Evolutionary conservation across 192 early-diverging fungal genomes (phyloP), one percentile per base, ranked within the genome.

Genomic region (Coemansia sp.): DNA sequence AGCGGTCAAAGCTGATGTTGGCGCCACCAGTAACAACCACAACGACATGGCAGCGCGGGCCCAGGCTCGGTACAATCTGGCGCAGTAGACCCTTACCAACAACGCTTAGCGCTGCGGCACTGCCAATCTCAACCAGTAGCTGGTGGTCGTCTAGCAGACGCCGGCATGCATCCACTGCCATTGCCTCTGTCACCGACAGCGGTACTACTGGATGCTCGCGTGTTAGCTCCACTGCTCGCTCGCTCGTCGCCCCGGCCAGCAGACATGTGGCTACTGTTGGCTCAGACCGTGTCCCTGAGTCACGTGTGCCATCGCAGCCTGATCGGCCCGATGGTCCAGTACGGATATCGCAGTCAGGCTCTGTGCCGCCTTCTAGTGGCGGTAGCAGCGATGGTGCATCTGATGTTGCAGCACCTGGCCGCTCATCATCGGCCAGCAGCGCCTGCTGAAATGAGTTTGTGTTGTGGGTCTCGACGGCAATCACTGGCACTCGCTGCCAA

Each of bases 381-480:
- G 76, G 86, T 68, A 52, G 82, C 77, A 63, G 86, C 69, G 35
- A 87, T 74, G 35, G 87, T 2, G 32, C 19, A 17, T 11, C 32
- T 1, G 22, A 12, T 12, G 17, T n/a, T 12, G 53, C 24, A 5
- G 27, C 53, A 9, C 27, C 25, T 5, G 23, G 53, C 6, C 43
- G 43, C 60, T 76, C 37, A 70, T 83, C 73, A 35, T 84, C 88
- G 38, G 75, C 76, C 56, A 86, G 66, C 15, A 88, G 83, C 10
- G 88, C 73, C 15, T 83, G 75, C 60, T 89, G 89, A 55, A 91
- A 89, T 8, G 85, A 82, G 68, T 88, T 88, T 49, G 85, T 86
- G 48, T 88, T 87, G 72, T 88, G 86, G 1, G 89, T 91, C 63
- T 91, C 89, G 6, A 88, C 86, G 2, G 89, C 87, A 73, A 91